A percentile compares a stretch with the other conserved stretches of the same genome.
phyloP scores from a whole-genome alignment of 352 stramenopile genomes.

The Saprolegnia diclina region DNA sequence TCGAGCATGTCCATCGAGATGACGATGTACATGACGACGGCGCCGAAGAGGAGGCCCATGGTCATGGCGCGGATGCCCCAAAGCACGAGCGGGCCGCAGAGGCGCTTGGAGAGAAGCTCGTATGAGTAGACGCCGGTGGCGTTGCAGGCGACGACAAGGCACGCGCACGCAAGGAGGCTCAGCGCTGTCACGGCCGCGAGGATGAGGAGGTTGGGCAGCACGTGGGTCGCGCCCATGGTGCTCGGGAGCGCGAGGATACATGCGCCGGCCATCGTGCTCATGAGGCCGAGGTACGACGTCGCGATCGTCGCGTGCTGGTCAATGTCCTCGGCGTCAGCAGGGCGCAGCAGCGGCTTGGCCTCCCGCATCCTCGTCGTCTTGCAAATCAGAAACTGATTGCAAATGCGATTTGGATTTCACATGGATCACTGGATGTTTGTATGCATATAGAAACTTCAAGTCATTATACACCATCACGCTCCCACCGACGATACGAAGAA shows the following conservation, averaged over 20 bases:
- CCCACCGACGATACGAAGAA: too few relatives aligned
- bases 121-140: constrained; percentile 65
- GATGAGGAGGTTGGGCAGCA: constrained; percentile 46
- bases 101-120: constrained; percentile 68
- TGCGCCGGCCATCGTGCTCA: constrained; percentile 80
- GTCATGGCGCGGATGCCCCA: constrained; percentile 71
- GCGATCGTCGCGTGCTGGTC: constrained; percentile 15
- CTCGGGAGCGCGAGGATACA: constrained; percentile 68
- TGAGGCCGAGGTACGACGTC: constrained; percentile 69
- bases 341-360: constrained; percentile 19
- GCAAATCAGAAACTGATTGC: not conserved
- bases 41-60: constrained; percentile 68
- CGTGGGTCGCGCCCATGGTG: constrained; percentile 52
- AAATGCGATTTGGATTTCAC: not conserved
- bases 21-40: constrained; percentile 77
- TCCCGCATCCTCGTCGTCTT: constrained; percentile 4
- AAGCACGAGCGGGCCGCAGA: constrained; percentile 59
- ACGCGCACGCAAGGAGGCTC: constrained; percentile 66
- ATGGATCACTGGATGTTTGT: not conserved
- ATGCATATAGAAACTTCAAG: not conserved
- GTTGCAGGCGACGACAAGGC: constrained; percentile 60
- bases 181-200: constrained; percentile 51
- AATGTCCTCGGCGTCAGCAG: not conserved
- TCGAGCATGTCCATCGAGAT: constrained; percentile 82
- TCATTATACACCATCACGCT: not conserved